Conservation (phyloP, 176 grass and related monocot genomes). For the Coix lacrymajobi region DNA sequence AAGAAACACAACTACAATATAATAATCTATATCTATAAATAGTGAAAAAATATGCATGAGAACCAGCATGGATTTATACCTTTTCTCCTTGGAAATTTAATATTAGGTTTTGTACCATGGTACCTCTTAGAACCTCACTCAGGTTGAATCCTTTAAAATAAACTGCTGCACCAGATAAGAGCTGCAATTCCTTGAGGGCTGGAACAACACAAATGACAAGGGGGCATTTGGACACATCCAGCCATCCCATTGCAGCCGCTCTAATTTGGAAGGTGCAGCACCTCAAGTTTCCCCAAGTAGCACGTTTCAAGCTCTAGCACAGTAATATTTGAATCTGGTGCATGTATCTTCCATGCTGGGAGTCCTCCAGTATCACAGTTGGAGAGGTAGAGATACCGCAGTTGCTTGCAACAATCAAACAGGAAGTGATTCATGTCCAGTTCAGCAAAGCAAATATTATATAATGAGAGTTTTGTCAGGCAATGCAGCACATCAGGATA, state of each 20-base stretch:
- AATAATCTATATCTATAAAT: background rate
- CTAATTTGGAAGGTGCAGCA: constrained; percentile 9
- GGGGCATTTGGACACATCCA: background rate
- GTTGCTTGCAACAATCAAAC: constrained; percentile 15
- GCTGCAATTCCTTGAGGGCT: background rate
- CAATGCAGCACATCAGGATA: background rate
- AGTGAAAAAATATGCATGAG: background rate
- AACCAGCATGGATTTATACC: background rate
- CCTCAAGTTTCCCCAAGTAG: background rate
- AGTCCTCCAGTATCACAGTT: background rate
- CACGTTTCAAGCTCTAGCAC: background rate
- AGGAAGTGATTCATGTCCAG: constrained; percentile 1
- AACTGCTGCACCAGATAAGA: background rate
- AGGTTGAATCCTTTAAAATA: background rate
- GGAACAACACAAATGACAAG: background rate
- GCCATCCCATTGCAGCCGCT: background rate
- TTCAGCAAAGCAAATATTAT: background rate
- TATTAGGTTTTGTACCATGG: background rate
- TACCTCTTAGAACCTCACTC: constrained; percentile 17
- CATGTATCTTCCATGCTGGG: background rate
- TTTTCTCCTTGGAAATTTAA: constrained; percentile 17
- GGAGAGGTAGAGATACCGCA: background rate
- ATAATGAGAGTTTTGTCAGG: background rate
- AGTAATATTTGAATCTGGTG: background rate
- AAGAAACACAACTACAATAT: background rate